phyloP scores from a whole-genome alignment of 148 eudicot genomes.

The Camellia granthamiana region DNA sequence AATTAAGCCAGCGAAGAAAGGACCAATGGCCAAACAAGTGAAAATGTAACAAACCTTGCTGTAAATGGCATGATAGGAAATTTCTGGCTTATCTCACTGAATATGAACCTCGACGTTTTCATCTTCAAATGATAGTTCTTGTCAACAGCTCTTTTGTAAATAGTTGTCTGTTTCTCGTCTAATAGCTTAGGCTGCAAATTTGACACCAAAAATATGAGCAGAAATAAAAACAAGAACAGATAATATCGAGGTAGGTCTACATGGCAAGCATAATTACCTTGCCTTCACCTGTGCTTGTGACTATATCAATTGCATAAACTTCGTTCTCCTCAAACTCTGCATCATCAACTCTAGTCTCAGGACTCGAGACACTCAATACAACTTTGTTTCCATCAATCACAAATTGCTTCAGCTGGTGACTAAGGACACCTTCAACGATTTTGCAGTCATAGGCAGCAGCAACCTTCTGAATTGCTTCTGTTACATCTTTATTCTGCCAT shows the following conservation, averaged over 20 bases:
- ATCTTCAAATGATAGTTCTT: conserved; percentile 79
- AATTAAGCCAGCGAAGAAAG: not conserved
- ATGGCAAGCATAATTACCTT: conserved; percentile 31
- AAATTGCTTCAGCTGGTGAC: conserved; percentile 67
- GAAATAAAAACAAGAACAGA: not conserved
- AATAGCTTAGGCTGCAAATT: conserved; percentile 71
- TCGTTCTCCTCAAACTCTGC: conserved; percentile 71
- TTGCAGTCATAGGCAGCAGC: conserved; percentile 68
- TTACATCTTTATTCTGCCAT: conserved; percentile 65
- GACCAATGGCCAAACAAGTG: not conserved
- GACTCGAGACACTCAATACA: conserved; percentile 44
- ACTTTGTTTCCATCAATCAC: conserved; percentile 72
- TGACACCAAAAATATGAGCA: conserved; percentile 1
- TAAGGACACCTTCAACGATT: conserved; percentile 78
- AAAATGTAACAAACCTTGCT: conserved; percentile 52
- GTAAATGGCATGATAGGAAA: conserved; percentile 92
- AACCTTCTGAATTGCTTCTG: conserved; percentile 67
- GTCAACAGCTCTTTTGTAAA: conserved; percentile 88
- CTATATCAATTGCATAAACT: conserved; percentile 57
- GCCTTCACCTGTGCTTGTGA: conserved; percentile 64
- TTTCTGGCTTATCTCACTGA: conserved; percentile 82
- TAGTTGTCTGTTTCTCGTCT: conserved; percentile 90
- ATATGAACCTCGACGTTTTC: conserved; percentile 84
- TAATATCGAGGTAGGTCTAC: not conserved
- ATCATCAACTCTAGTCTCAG: conserved; percentile 61